phyloP scores from a whole-genome alignment of 2,329 filamentous ascomycete species.

The Xylaria hypoxylon region DNA sequence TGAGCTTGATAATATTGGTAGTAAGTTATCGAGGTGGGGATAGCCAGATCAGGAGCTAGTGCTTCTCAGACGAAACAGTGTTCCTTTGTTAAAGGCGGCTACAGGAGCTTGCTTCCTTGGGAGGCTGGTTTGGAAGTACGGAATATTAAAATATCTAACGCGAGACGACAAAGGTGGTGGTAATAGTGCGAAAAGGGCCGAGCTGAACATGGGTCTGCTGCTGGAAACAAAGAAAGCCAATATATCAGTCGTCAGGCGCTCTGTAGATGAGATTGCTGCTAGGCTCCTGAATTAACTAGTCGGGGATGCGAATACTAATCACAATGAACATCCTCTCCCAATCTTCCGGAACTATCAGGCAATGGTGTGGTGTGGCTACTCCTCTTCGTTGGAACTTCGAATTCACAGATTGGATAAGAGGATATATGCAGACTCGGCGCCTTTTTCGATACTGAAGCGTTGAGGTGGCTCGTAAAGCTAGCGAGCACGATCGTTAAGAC shows the following conservation, averaged over 20 bases:
- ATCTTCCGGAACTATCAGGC: slow-evolving; percentile 45
- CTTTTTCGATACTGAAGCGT: slow-evolving; percentile 2
- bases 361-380: slow-evolving; percentile 37
- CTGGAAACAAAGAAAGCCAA: slow-evolving; percentile 50
- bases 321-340: slow-evolving; percentile 43
- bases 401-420: slow-evolving; percentile 2
- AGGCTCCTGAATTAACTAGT: slow-evolving; percentile 36
- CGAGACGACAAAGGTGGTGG: slow-evolving; percentile 39
- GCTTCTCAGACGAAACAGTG: slow-evolving; percentile 46
- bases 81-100: slow-evolving; percentile 49
- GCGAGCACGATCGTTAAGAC: slow-evolving; percentile 2
- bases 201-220: slow-evolving; percentile 43
- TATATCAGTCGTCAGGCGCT: slow-evolving; percentile 46
- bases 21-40: slow-evolving; percentile 42
- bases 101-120: slow-evolving; percentile 47
- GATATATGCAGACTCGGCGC: neutral
- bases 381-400: slow-evolving; percentile 13
- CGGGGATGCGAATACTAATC: slow-evolving; percentile 34
- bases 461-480: slow-evolving; percentile 8
- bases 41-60: slow-evolving; percentile 46
- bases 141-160: slow-evolving; percentile 41
- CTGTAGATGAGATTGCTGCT: slow-evolving; percentile 44
- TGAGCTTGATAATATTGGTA: slow-evolving; percentile 36
- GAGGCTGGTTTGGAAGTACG: slow-evolving; percentile 42
- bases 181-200: slow-evolving; percentile 43